phyloP scores from a whole-genome alignment of 352 stramenopile species.

The Pythium apleroticum region DNA sequence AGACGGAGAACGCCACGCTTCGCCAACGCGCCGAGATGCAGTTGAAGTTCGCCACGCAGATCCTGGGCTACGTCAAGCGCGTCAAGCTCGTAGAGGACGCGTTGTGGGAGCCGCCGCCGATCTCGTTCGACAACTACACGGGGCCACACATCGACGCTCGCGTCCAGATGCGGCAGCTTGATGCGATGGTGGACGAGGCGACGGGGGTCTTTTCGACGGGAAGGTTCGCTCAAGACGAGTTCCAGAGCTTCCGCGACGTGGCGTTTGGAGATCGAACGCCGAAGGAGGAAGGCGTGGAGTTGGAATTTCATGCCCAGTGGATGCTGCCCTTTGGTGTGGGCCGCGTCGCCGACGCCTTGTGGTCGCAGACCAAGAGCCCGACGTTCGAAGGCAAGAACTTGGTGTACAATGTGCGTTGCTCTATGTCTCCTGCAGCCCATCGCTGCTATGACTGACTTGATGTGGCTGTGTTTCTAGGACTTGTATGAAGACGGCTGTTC shows the following conservation, averaged over 20 bases:
- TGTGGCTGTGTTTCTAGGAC: neutral
- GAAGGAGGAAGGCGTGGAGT: neutral
- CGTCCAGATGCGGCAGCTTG: conserved; percentile 1
- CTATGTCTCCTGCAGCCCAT: too few relatives aligned
- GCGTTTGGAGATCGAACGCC: neutral
- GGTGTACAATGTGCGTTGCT: neutral
- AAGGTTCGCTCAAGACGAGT: neutral
- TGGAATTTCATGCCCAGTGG: neutral
- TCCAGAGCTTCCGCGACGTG: neutral
- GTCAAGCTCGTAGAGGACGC: conserved; percentile 7
- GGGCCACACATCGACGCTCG: conserved; percentile 2
- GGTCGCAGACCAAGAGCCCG: neutral
- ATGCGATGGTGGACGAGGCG: neutral
- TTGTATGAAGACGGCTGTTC: neutral
- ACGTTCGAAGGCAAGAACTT: neutral
- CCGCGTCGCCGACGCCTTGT: neutral
- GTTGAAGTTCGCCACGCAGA: conserved; percentile 7
- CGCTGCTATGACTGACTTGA: too few relatives aligned
- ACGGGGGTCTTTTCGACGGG: neutral
- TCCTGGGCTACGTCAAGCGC: conserved; percentile 9
- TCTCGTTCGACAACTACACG: conserved; percentile 17
- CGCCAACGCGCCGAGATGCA: conserved; percentile 5
- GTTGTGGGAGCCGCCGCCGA: neutral
- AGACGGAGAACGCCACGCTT: conserved; percentile 20
- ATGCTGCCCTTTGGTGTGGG: neutral